Base-by-base conservation (phyloP, 192 early-diverging fungal species). In the Oehlia diaphana region DNA sequence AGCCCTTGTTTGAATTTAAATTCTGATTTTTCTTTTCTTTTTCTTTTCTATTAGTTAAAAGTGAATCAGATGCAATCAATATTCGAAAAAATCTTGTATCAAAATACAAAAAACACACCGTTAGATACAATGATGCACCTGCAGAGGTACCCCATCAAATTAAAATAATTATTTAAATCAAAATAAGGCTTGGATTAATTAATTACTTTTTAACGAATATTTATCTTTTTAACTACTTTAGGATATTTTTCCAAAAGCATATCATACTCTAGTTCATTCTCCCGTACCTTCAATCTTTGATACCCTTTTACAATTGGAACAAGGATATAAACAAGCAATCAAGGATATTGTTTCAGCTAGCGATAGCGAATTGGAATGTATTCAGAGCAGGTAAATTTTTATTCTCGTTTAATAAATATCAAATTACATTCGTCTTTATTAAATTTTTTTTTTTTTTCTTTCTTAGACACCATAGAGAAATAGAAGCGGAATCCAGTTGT, bases 211-310 rank as follows among this genome's bases (percentile, higher is more conserved):
- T 73, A 3, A 33, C 26, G 26, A 26, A 26, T 26, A 26, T 23
- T 50, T 65, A 42, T 70, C 12, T 58, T 77, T 62, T 73, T 65
- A 21, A 37, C 33, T 28, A 42, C 49, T 6, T 37, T 80, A 90
- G 89, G 87, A 90, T 66, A 81, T 85, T 65, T 90, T 90, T 71
- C 86, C 88, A 13, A 87, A 88, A 78, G 89, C 89, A 8, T 88
- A 87, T 76, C 85, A 89, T 49, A 88, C 88, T 1, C 79, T 90
- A 0, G 88, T 90, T n/a, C 87, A 88, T 49, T 90, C 88, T 19
- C 89, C 89, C 19, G 81, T 88, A 50, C 79, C 87, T 16, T 79
- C 81, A 16, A 86, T 90, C 8, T 90, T 90, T 78, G 87, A 90
- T 80, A 85, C 87, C 13, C 80, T 90, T 19, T 76, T 89, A 65